Evolutionary conservation across 2,329 filamentous ascomycete species (phyloP), one percentile per base, ranked within the genome.

Genomic region (Cladosporium sp.): DNA sequence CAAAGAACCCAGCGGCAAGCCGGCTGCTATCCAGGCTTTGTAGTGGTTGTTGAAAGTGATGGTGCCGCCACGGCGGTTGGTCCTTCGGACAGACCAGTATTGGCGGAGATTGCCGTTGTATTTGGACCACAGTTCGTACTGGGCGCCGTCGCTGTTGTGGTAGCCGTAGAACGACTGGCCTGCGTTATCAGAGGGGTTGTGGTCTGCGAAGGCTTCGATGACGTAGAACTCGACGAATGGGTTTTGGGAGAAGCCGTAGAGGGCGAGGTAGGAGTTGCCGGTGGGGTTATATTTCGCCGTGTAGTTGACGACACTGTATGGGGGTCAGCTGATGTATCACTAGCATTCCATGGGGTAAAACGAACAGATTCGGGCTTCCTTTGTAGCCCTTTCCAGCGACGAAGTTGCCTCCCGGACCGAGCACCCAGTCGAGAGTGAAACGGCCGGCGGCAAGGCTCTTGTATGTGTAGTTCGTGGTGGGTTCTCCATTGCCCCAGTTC

Each of bases 41-140:
- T 61, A 61, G 13, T 61, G 58, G 14, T 51, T 61, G 46, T 61
- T 61, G 58, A 61, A 51, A 26, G 58, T 61, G 13, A 61, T 61
- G 2, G 58, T 51, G 1, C 43, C 58, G 43, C 58, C 58, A 2
- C 43, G 58, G 7, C 43, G 43, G 28, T 36, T 61, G 1, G 58
- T 61, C 2, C 58, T 1, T 3, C 58, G 7, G 30, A 61, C 58
- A 2, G 43, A 60, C 39, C 39, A 60, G 25, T 60, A 60, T 13
- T 60, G 58, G 26, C 58, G 39, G 25, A 60, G 58, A 18, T 49
- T 49, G n/a, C 58, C 58, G 39, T 60, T 60, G 58, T 60, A 60
- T 8, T 60, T 60, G 39, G 58, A 60, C 58, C 43, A 60, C 14
- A 60, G 28, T 6, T 60, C 58, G 21, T 60, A 60, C 26, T 60